phyloP scores from a whole-genome alignment of 257 asterid genomes.

The Penstemon newberryi region DNA sequence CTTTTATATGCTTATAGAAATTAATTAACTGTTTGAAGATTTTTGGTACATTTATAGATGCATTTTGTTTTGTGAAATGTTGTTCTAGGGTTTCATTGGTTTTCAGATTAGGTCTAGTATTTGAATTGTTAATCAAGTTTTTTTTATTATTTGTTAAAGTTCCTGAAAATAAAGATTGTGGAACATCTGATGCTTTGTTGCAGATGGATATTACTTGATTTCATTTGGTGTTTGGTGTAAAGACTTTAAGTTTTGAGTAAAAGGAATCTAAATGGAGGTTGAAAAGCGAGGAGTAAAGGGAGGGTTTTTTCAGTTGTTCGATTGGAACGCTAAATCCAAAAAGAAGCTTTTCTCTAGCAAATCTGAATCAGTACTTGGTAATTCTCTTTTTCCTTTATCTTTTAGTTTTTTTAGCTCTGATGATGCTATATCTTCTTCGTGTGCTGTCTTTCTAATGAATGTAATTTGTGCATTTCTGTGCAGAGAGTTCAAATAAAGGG shows the following conservation, averaged over 20 bases:
- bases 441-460: constrained; percentile 17
- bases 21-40: constrained; percentile 9
- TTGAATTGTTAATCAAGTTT: constrained; percentile 11
- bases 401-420: constrained; percentile 5
- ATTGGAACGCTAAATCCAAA: constrained; percentile 88
- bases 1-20: constrained; percentile 13
- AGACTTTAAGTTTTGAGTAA: constrained; percentile 22
- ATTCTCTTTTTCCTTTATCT: constrained; percentile 22
- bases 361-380: constrained; percentile 68
- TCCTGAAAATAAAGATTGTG: constrained; percentile 19
- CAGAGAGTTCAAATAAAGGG: constrained; percentile 67
- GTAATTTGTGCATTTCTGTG: constrained; percentile 26
- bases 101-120: constrained; percentile 25
- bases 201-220: constrained; percentile 44
- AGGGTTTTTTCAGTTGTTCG: constrained; percentile 90
- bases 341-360: constrained; percentile 88
- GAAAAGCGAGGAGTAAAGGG: constrained; percentile 82
- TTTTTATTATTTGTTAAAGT: constrained; percentile 19
- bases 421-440: constrained; percentile 1
- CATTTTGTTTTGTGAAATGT: constrained; percentile 24
- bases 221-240: constrained; percentile 24
- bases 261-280: constrained; percentile 61
- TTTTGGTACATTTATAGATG: constrained; percentile 25
- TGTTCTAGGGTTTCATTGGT: constrained; percentile 29
- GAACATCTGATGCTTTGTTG: constrained; percentile 18